A percentile compares a stretch with the other conserved stretches of the same genome.
These are phyloP conservation scores for Nannizzia gypsea DNA, from an alignment of 2,329 filamentous ascomycete species.

Conservation along the genomic window DNA sequence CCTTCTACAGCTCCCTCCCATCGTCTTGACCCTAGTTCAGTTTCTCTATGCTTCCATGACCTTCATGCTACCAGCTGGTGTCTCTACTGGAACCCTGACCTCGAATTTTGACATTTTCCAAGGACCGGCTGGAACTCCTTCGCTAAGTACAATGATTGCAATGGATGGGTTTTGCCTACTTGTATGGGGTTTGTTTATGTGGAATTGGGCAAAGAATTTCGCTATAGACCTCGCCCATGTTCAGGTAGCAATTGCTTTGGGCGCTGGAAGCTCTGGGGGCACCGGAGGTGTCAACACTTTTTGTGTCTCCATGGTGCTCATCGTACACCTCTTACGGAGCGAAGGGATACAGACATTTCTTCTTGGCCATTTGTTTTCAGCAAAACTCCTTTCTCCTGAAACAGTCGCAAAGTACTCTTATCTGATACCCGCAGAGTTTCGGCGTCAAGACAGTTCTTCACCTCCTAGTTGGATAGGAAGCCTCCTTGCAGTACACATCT, in stretches of 20 bases:
- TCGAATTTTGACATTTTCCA: constrained; percentile 88
- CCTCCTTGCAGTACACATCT: constrained; percentile 38
- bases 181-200: constrained; percentile 70
- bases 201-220: constrained; percentile 76
- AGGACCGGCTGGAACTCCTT: constrained; percentile 72
- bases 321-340: constrained; percentile 36
- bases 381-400: constrained; percentile 34
- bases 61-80: constrained; percentile 73
- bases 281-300: constrained; percentile 36
- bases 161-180: constrained; percentile 74
- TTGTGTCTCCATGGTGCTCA: constrained; percentile 35
- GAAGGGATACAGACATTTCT: constrained; percentile 41
- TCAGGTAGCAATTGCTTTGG: constrained; percentile 81
- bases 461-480: constrained; percentile 37
- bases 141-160: constrained; percentile 68
- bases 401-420: constrained; percentile 33
- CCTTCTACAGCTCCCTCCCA: constrained; percentile 79
- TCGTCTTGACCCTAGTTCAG: constrained; percentile 79
- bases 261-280: constrained; percentile 54
- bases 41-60: constrained; percentile 86
- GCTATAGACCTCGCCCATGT: constrained; percentile 84
- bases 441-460: constrained; percentile 30
- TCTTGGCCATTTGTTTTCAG: constrained; percentile 32
- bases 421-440: constrained; percentile 34
- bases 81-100: constrained; percentile 59